phyloP scores from a whole-genome alignment of 305 asterid genomes.

The Ilex paraguariensis region DNA sequence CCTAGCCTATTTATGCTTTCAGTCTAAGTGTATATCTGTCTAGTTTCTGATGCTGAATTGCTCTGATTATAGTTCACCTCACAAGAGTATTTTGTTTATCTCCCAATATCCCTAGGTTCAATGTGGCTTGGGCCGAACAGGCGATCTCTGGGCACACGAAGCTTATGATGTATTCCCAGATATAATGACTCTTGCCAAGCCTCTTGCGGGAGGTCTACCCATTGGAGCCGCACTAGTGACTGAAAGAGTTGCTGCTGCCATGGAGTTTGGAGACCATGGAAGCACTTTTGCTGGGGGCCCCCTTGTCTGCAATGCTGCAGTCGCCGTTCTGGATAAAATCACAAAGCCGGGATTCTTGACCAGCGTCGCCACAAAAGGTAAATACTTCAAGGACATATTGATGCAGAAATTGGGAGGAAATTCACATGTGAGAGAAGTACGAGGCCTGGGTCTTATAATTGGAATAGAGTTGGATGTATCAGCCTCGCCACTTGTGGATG shows the following conservation, averaged over 20 bases:
- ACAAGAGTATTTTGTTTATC: no score
- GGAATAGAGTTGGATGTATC: constrained; percentile 79
- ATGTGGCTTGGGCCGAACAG: constrained; percentile 89
- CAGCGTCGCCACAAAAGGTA: constrained; percentile 59
- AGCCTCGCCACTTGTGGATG: constrained; percentile 75
- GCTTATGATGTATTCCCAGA: constrained; percentile 65
- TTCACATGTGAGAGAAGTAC: constrained; percentile 63
- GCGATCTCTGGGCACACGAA: constrained; percentile 95
- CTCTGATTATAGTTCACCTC: constrained; percentile 1
- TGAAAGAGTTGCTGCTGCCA: constrained; percentile 66
- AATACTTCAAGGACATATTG: constrained; percentile 50
- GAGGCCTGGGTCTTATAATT: constrained; percentile 79
- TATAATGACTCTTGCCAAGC: constrained; percentile 92
- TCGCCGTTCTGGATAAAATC: constrained; percentile 70
- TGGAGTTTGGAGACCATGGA: constrained; percentile 81
- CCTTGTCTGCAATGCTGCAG: constrained; percentile 81
- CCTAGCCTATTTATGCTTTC: no score
- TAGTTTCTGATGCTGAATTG: no score
- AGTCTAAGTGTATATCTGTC: no score
- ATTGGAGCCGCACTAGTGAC: constrained; percentile 78
- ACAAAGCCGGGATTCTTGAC: constrained; percentile 54
- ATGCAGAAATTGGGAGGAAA: constrained; percentile 48
- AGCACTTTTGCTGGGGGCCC: constrained; percentile 97
- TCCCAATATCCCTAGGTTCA: constrained; percentile 49
- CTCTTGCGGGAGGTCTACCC: constrained; percentile 94